These are phyloP conservation scores for Calvatia gigantea DNA, from an alignment of 768 basidiomycete species.

Conservation along the genomic window DNA sequence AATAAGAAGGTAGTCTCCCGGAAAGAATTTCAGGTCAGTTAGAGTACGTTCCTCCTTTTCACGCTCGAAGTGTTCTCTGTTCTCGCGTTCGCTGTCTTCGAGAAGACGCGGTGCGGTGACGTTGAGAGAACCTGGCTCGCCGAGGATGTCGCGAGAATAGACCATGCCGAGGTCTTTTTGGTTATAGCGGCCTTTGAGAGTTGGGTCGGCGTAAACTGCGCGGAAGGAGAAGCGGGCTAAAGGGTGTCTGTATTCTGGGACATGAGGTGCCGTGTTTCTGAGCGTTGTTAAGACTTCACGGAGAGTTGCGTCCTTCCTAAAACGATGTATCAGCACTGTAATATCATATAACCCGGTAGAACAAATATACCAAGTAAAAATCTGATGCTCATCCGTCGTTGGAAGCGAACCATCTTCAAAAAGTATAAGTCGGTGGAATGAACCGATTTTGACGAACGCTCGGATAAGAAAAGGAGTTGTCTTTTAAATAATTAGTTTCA, in stretches of 20 bases:
- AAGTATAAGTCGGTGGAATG: conserved; percentile 67
- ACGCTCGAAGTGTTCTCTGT: conserved; percentile 22
- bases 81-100: conserved; percentile 36
- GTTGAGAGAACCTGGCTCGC: conserved; percentile 66
- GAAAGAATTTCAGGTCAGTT: conserved; percentile 76
- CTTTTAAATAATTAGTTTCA: conserved; percentile 29
- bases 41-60: conserved; percentile 68
- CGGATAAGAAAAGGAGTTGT: conserved; percentile 81
- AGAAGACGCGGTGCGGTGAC: conserved; percentile 57
- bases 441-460: conserved; percentile 77
- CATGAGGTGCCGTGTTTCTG: conserved; percentile 64
- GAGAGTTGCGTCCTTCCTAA: conserved; percentile 80
- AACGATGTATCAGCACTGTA: neutral
- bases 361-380: conserved; percentile 67
- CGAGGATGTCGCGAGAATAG: conserved; percentile 81
- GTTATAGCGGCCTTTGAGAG: conserved; percentile 65
- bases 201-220: conserved; percentile 72
- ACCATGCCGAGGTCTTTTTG: conserved; percentile 81
- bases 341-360: neutral
- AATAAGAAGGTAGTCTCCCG: conserved; percentile 76
- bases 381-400: conserved; percentile 76
- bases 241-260: conserved; percentile 75
- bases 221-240: conserved; percentile 81
- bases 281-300: conserved; percentile 77
- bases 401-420: conserved; percentile 80